Base-by-base conservation (phyloP, 2,329 filamentous ascomycete genomes). In the Colletotrichum karsti region DNA sequence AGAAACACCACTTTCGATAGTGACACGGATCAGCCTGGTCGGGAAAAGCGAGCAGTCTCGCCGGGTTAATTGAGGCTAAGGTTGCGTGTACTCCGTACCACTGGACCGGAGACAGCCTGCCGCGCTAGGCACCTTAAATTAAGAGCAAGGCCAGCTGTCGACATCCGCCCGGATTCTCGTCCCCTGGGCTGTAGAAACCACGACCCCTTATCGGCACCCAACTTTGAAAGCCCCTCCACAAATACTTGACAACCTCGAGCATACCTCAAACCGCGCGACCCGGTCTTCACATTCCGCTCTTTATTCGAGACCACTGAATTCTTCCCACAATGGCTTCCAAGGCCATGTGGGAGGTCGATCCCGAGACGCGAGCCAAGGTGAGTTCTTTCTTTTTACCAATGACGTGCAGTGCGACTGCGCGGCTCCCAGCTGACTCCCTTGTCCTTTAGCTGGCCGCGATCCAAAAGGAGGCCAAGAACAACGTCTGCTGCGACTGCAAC, bases 311-410 rank as follows among this genome's bases (percentile, higher is more conserved):
- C 35, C 18, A 20, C 44, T 42, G 20, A 54, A 35, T n/a, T n/a
- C 53, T 60, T 63, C 55, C 73, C 73, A 74, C 73, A 63, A 89
- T 90, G 88, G 83, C 88, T 73, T 86, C 89, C 77, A 95, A 95
- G 83, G 89, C 87, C 73, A 95, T 97, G 92, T 99, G 96, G 96
- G 96, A 99, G 84, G 94, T 99, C 73, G 96, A 99, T 82, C 96
- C 96, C 54, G 95, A 98, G 86, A 98, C 95, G 70, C 90, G 94
- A 82, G 94, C 92, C 77, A 98, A 98, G 90, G 95, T 97, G 83
- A 74, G 80, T 67, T 26, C 64, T 58, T 60, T 26, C 66, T 26
- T 62, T 58, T 60, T 26, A 24, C 20, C 33, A 10, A 56, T 42
- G 30, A 39, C 39, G 37, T 63, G 55, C 15, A 33, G 46, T 48